phyloP scores from a whole-genome alignment of 441 rosid genomes.

The Geranium incanum region DNA sequence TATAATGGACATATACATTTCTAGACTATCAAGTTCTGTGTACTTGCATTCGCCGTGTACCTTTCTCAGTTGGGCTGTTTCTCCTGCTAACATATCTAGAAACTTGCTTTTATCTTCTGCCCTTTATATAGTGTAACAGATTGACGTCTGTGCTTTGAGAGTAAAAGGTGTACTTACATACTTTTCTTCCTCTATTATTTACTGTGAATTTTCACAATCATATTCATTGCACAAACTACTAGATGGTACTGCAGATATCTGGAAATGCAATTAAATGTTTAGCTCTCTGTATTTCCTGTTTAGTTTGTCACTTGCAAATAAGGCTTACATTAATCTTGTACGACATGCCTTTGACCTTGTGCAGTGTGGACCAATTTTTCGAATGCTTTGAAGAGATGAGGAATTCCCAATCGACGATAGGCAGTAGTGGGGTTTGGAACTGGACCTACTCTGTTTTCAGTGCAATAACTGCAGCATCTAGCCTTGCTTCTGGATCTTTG shows the following conservation, averaged over 20 bases:
- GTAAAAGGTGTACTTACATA: not conserved
- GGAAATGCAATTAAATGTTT: not conserved
- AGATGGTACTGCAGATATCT: not conserved
- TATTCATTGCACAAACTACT: not conserved
- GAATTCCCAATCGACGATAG: conserved; percentile 77
- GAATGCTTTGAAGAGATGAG: conserved; percentile 95
- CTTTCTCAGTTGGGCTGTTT: not conserved
- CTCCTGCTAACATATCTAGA: not conserved
- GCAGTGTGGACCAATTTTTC: conserved; percentile 93
- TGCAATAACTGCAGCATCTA: conserved; percentile 96
- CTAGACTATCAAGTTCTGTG: conserved; percentile 7
- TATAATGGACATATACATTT: not conserved
- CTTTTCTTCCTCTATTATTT: not conserved
- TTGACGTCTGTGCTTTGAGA: not conserved
- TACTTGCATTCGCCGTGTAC: not conserved
- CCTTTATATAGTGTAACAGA: not conserved
- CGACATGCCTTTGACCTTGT: conserved; percentile 21
- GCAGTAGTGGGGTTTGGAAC: conserved; percentile 93
- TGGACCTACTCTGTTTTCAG: conserved; percentile 97
- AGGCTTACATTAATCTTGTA: conserved; percentile 17
- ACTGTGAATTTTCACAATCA: not conserved
- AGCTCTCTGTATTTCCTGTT: not conserved
- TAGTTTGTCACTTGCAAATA: not conserved
- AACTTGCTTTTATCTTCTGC: not conserved
- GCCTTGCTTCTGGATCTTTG: conserved; percentile 95